A percentile compares a stretch with the other conserved stretches of the same genome.
These are phyloP conservation scores for Blastocystis sp. DNA, from an alignment of 352 stramenopile species.

Conservation along the genomic window DNA sequence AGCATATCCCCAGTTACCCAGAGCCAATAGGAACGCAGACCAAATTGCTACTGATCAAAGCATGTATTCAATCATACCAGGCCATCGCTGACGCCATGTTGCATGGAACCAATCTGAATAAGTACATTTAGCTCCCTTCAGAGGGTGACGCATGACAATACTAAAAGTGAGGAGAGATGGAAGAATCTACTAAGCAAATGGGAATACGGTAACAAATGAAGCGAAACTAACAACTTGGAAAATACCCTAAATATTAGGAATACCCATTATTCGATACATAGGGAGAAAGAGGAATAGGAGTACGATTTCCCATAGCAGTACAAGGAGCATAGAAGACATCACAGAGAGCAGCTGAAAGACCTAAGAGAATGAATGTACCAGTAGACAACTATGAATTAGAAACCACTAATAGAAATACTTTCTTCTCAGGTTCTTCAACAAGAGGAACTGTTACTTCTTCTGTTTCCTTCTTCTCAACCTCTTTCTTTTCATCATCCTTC, in stretches of 20 bases:
- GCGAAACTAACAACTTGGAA: constrained; percentile 44
- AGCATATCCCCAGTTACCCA: constrained; percentile 47
- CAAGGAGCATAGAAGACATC: constrained; percentile 57
- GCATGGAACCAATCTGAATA: constrained; percentile 25
- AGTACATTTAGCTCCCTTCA: constrained; percentile 20
- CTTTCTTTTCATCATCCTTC: neutral
- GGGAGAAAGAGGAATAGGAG: constrained; percentile 43
- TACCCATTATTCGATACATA: neutral
- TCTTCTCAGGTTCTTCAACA: constrained; percentile 29
- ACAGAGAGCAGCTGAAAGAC: constrained; percentile 28
- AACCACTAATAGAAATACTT: neutral
- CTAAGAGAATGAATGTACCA: constrained; percentile 30
- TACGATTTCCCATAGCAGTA: constrained; percentile 26
- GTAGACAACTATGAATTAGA: constrained; percentile 36
- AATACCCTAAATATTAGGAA: neutral
- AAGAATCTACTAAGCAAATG: constrained; percentile 18
- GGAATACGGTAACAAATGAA: constrained; percentile 22
- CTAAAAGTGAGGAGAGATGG: neutral
- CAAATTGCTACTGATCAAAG: constrained; percentile 45
- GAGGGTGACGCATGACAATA: constrained; percentile 58
- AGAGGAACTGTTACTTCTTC: neutral
- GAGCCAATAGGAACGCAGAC: constrained; percentile 24
- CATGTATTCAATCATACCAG: neutral
- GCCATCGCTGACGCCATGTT: constrained; percentile 27
- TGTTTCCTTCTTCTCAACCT: neutral